Evolutionary conservation across 2,329 filamentous ascomycete species (phyloP).

Genomic region (Byssoonygena ceratinophila): DNA sequence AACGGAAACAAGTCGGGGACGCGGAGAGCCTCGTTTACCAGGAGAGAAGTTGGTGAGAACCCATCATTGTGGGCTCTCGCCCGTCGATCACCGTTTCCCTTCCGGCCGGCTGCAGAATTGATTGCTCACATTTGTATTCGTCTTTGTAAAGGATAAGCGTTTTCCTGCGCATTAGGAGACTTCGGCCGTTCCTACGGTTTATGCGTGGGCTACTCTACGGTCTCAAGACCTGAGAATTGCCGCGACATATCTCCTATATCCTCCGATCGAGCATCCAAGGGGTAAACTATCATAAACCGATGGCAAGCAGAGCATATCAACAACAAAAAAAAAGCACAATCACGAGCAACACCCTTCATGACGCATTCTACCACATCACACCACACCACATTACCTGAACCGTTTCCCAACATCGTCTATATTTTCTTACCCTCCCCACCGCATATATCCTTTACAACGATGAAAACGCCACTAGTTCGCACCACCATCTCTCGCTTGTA

Average conservation of each 20-base stretch:
- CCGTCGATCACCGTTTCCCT: constrained; percentile 7
- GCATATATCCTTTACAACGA: not conserved
- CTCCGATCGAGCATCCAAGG: not conserved
- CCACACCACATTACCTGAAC: not conserved
- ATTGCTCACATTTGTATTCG: constrained; percentile 9
- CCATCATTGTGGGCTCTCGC: constrained; percentile 12
- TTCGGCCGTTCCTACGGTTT: constrained; percentile 9
- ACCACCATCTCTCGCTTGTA: constrained; percentile 1
- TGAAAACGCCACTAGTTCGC: not conserved
- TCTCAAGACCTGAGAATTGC: not conserved
- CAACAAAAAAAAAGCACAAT: not conserved
- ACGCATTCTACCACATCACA: not conserved
- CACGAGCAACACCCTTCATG: constrained; percentile 9
- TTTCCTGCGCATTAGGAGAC: constrained; percentile 10
- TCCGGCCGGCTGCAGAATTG: constrained; percentile 8
- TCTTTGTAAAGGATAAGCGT: constrained; percentile 9
- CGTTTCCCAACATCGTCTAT: not conserved
- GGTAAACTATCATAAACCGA: not conserved
- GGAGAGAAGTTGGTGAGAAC: constrained; percentile 23
- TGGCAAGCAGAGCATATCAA: not conserved
- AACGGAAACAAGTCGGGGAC: constrained; percentile 84
- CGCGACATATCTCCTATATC: not conserved
- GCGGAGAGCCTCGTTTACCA: constrained; percentile 63
- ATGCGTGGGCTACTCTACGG: constrained; percentile 5
- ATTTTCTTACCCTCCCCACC: not conserved